Evolutionary conservation across 2,329 filamentous ascomycete genomes (phyloP).

Genomic region (Fusarium virguliforme): DNA sequence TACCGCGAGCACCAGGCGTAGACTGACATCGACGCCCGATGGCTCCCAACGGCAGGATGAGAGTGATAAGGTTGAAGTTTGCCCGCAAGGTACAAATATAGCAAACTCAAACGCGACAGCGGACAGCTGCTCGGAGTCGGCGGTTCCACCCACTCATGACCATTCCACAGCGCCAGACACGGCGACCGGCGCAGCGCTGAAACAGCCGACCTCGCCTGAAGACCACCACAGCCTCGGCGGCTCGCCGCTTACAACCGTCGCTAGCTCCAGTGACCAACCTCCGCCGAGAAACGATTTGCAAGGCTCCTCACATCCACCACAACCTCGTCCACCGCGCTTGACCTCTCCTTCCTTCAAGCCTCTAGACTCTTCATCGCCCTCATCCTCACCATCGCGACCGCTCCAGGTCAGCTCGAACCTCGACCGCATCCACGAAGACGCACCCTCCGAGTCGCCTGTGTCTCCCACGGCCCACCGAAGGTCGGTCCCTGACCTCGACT

Average conservation of each 20-base stretch:
- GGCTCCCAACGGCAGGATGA: slow-evolving; percentile 36
- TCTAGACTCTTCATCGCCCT: slow-evolving; percentile 38
- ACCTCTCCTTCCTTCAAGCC: slow-evolving; percentile 42
- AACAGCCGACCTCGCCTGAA: slow-evolving; percentile 44
- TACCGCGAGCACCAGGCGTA: slow-evolving; percentile 43
- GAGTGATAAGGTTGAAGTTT: slow-evolving; percentile 23
- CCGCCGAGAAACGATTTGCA: slow-evolving; percentile 44
- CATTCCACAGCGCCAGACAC: slow-evolving; percentile 35
- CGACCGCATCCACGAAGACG: slow-evolving; percentile 49
- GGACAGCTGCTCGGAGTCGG: slow-evolving; percentile 36
- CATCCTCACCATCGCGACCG: slow-evolving; percentile 42
- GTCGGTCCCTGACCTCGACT: slow-evolving; percentile 42
- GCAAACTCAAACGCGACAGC: slow-evolving; percentile 29
- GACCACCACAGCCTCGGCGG: slow-evolving; percentile 45
- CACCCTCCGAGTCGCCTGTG: slow-evolving; percentile 30
- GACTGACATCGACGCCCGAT: slow-evolving; percentile 39
- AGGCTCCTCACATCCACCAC: slow-evolving; percentile 43
- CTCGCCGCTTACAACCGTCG: slow-evolving; percentile 44
- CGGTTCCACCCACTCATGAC: slow-evolving; percentile 45
- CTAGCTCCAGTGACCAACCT: slow-evolving; percentile 48
- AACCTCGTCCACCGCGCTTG: slow-evolving; percentile 42
- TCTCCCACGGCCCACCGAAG: slow-evolving; percentile 35
- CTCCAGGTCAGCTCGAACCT: slow-evolving; percentile 48
- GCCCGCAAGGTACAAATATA: slow-evolving; percentile 32
- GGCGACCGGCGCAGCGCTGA: slow-evolving; percentile 38